phyloP scores from a whole-genome alignment of 2,329 filamentous ascomycete genomes.

The Tympanopsis confertula region DNA sequence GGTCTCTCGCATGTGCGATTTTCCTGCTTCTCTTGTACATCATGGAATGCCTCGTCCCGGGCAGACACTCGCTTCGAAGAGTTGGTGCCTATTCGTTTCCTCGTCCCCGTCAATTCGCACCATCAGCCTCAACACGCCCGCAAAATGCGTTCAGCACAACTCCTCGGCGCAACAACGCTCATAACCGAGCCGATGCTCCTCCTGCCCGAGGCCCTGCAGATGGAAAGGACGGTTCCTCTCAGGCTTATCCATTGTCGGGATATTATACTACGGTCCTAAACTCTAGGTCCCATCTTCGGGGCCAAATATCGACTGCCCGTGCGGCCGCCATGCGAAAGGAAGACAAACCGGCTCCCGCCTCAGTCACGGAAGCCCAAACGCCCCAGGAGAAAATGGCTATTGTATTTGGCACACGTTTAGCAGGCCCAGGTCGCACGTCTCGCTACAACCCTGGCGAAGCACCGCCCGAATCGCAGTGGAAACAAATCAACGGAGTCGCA shows the following conservation, averaged over 20 bases:
- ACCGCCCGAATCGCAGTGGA: background rate
- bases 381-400: background rate
- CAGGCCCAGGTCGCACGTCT: background rate
- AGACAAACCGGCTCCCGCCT: background rate
- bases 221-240: no score
- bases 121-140: no score
- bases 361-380: background rate
- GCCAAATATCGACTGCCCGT: background rate
- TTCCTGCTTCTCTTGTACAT: no score
- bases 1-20: no score
- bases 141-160: background rate
- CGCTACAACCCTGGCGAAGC: background rate
- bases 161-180: background rate
- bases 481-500: background rate
- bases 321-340: background rate
- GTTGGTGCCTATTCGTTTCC: no score
- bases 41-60: no score
- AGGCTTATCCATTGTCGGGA: constrained; percentile 1
- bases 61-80: no score
- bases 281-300: background rate
- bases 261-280: background rate
- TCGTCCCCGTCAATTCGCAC: no score
- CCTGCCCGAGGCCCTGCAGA: no score
- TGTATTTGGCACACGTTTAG: background rate
- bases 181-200: no score